Evolutionary conservation across 495 filamentous ascomycete genomes (phyloP), one percentile per base, ranked within the genome.

Genomic region (Eremomyces bilateralis): DNA sequence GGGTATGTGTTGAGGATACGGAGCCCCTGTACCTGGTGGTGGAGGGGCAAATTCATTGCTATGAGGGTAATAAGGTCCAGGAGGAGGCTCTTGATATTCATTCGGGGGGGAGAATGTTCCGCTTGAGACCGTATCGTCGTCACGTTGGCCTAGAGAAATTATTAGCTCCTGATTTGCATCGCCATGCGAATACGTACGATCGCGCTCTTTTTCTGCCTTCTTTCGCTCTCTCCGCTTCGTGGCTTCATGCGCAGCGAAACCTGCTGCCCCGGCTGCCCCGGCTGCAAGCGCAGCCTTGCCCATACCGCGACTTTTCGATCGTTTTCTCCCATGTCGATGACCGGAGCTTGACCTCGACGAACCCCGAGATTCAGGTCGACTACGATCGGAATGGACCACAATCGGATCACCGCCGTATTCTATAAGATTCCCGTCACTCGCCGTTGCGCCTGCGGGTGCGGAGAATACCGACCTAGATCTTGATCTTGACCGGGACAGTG

Each of bases 351-450:
- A 18, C 30, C 30, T 10, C 10, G 30, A 32, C 20, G 17, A 10
- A 4, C 27, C 39, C 12, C 37, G 35, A 20, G 38, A 39, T 5
- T 39, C 31, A 20, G 41, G 42, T n/a, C 42, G 42, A n/a, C 46
- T 34, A 19, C 29, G 5, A 20, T 34, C 36, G 17, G 30, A 31
- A 16, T 47, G 39, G 29, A 44, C 46, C 29, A 40, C 39, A 33
- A 58, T 51, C 17, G 54, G 54, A 38, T 58, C 74, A 64, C 67
- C 63, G 41, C 77, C 80, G 57, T 85, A 85, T 52, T 83, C 77
- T 57, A 90, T 80, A 57, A 88, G 62, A 39, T 70, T 74, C 61
- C 70, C 53, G 53, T 73, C 67, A 60, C 59, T 65, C 57, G 67
- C 58, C 57, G 66, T 42, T 42, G 29, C 58, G 27, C 55, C 69